Conservation (phyloP, 1,284 basidiomycete genomes). For the Microbotryum saponariae region DNA sequence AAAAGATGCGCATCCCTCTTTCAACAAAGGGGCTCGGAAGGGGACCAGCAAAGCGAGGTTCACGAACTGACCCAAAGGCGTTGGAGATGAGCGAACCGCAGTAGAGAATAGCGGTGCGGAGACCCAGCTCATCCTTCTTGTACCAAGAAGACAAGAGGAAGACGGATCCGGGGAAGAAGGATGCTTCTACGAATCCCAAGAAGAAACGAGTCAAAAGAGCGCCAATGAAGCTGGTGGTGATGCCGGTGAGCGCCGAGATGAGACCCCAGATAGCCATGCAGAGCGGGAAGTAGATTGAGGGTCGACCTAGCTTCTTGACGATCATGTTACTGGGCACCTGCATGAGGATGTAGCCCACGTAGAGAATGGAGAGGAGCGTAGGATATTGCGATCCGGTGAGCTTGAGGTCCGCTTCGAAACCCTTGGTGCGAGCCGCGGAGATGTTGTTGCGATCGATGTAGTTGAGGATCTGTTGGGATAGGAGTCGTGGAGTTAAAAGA, state of each 20-base stretch:
- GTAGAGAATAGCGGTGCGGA: constrained; percentile 63
- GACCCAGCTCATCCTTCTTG: constrained; percentile 47
- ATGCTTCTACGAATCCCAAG: constrained; percentile 9
- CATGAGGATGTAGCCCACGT: constrained; percentile 13
- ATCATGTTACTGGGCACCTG: constrained; percentile 28
- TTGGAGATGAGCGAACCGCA: constrained; percentile 57
- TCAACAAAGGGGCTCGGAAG: too few species aligned
- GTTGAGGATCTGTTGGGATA: background rate
- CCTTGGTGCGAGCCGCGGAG: constrained; percentile 36
- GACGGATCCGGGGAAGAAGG: constrained; percentile 40
- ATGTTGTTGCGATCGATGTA: constrained; percentile 38
- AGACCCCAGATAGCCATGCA: constrained; percentile 53
- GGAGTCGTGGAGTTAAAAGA: background rate
- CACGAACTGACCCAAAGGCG: constrained; percentile 53
- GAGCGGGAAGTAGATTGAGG: constrained; percentile 31
- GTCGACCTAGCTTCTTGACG: constrained; percentile 26
- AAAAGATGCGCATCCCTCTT: too few species aligned
- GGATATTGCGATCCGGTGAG: constrained; percentile 30
- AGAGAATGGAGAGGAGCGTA: constrained; percentile 1
- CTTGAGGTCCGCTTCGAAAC: constrained; percentile 38
- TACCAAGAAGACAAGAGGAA: constrained; percentile 56
- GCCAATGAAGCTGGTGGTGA: constrained; percentile 35
- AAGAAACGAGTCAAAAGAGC: constrained; percentile 13
- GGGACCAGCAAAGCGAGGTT: constrained; percentile 1
- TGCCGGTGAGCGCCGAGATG: constrained; percentile 36